A percentile compares a stretch with the other conserved stretches of the same genome.
Evolutionary conservation across 2,329 filamentous ascomycete genomes (phyloP).

Genomic region (Colletotrichum echinochloae): DNA sequence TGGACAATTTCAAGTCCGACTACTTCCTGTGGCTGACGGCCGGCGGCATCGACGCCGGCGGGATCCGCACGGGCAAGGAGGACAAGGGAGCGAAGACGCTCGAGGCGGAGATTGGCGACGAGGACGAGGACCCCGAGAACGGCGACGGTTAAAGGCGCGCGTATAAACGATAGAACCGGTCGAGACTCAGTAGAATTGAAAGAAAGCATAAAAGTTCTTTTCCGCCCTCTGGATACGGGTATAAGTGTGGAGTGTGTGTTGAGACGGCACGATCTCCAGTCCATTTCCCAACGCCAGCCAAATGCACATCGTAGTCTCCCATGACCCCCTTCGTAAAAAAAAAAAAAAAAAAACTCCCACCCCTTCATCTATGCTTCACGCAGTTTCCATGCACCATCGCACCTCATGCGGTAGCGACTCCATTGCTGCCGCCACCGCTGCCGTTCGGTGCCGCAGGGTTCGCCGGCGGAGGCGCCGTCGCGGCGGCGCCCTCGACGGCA

Average conservation of each 20-base stretch:
- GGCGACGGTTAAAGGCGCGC: conserved; percentile 52
- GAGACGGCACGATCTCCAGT: neutral
- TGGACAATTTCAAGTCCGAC: conserved; percentile 78
- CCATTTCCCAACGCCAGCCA: conserved; percentile 22
- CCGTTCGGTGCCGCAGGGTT: neutral
- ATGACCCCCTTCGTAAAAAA: neutral
- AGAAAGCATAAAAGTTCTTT: conserved; percentile 20
- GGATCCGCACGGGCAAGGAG: conserved; percentile 57
- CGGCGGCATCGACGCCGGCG: conserved; percentile 72
- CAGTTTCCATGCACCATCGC: neutral
- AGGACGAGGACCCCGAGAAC: conserved; percentile 59
- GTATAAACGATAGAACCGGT: neutral
- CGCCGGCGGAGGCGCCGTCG: neutral
- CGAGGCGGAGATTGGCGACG: conserved; percentile 54
- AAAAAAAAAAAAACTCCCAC: too few species aligned
- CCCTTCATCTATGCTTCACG: too few species aligned
- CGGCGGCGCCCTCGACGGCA: neutral
- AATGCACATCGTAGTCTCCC: conserved; percentile 4
- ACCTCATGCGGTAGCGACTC: neutral
- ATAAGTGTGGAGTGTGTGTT: conserved; percentile 12
- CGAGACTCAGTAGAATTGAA: neutral
- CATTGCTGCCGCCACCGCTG: neutral
- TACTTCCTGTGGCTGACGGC: conserved; percentile 82
- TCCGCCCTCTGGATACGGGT: conserved; percentile 24
- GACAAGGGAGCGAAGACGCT: conserved; percentile 55